Conservation (phyloP, 2,329 filamentous ascomycete genomes). For the Fusarium bulbicola region DNA sequence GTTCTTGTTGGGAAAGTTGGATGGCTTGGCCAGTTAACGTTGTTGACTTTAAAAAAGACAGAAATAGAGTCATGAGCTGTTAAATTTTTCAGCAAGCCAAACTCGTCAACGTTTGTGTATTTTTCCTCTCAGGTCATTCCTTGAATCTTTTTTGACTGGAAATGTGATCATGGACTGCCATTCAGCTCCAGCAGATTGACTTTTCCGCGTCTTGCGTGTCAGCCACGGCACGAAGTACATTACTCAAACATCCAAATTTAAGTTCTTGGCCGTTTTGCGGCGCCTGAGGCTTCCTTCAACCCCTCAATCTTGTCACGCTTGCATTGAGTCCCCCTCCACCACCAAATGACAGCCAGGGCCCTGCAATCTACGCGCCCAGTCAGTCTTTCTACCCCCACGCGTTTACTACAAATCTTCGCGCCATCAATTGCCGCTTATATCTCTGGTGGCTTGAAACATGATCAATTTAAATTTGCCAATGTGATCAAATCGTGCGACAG, state of each 20-base stretch:
- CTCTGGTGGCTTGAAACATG: neutral
- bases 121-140: fast-evolving
- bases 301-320: neutral
- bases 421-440: too few species aligned
- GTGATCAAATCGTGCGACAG: neutral
- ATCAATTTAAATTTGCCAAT: neutral
- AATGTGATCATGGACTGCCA: too few species aligned
- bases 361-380: too few species aligned
- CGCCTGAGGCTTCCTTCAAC: neutral
- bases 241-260: neutral
- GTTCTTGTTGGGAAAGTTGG: too few species aligned
- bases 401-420: neutral
- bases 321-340: neutral
- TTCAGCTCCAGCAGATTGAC: fast-evolving
- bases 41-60: too few species aligned
- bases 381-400: neutral
- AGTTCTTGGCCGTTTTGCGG: neutral
- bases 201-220: fast-evolving
- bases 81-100: too few species aligned
- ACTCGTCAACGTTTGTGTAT: neutral
- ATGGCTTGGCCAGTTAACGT: too few species aligned
- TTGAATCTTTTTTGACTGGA: neutral
- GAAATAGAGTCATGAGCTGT: fast-evolving
- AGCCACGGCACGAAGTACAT: fast-evolving
- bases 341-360: too few species aligned